These are phyloP conservation scores for Apiospora hydei DNA, from an alignment of 2,329 filamentous ascomycete genomes.

Conservation along the genomic window DNA sequence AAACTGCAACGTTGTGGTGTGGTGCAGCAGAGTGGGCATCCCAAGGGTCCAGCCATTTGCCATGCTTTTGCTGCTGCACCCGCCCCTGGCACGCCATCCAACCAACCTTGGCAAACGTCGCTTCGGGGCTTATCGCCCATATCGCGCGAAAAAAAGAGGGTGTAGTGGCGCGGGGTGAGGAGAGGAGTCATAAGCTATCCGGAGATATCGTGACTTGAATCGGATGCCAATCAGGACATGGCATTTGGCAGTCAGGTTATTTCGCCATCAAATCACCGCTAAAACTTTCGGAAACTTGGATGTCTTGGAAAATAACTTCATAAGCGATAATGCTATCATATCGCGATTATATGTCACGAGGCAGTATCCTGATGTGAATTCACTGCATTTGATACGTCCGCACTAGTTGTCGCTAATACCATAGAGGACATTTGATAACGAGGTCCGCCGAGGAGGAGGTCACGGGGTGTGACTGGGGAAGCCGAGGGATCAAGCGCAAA, in stretches of 20 bases:
- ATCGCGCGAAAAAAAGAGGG: neutral
- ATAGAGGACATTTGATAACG: neutral
- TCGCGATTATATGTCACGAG: neutral
- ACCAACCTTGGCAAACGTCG: neutral
- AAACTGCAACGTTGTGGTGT: neutral
- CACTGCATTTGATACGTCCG: neutral
- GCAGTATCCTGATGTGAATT: neutral
- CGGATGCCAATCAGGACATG: neutral
- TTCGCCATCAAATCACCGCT: neutral
- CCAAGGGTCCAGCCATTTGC: conserved; percentile 13
- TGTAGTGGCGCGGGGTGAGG: conserved; percentile 16
- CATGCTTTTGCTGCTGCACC: neutral
- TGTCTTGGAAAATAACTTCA: neutral
- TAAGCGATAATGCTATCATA: neutral
- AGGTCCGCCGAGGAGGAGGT: neutral
- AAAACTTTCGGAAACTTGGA: neutral
- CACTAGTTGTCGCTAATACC: neutral
- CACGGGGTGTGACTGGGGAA: conserved; percentile 18
- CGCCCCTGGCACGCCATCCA: conserved; percentile 1
- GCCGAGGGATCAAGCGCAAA: neutral
- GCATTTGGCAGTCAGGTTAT: neutral
- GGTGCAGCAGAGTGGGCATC: conserved; percentile 3
- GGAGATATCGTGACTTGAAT: conserved; percentile 12
- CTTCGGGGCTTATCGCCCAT: conserved; percentile 14
- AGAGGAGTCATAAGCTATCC: neutral